Conservation (phyloP, 2,329 filamentous ascomycete species). For the Paecilomyces niveus region DNA sequence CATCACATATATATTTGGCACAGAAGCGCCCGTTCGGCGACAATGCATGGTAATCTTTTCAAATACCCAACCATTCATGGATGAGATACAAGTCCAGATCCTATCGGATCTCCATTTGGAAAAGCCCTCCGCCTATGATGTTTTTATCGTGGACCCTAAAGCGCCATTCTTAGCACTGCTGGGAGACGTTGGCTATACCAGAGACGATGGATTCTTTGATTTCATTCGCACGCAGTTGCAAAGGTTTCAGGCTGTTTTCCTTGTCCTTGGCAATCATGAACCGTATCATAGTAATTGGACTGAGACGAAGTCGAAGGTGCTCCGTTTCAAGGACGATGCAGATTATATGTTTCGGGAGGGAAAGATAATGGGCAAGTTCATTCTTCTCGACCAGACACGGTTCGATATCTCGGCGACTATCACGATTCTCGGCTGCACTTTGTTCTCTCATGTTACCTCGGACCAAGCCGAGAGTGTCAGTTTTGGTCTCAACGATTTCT, state of each 20-base stretch:
- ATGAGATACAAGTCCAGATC: constrained; percentile 31
- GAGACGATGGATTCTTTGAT: constrained; percentile 36
- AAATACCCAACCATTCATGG: constrained; percentile 1
- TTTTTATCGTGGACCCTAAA: constrained; percentile 41
- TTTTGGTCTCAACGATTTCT: constrained; percentile 47
- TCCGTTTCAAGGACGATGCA: constrained; percentile 17
- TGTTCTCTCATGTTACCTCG: constrained; percentile 44
- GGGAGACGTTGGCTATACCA: constrained; percentile 49
- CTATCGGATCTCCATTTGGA: constrained; percentile 56
- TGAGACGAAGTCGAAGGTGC: constrained; percentile 14
- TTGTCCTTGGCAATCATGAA: constrained; percentile 54
- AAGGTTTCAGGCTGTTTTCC: constrained; percentile 45
- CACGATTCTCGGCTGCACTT: constrained; percentile 41
- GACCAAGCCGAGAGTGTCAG: constrained; percentile 32
- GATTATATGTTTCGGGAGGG: constrained; percentile 5
- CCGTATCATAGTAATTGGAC: constrained; percentile 35
- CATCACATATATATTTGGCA: no score
- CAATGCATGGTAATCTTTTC: no score
- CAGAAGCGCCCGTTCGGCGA: no score
- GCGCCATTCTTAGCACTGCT: constrained; percentile 50
- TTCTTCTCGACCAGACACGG: constrained; percentile 35
- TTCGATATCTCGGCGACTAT: constrained; percentile 30
- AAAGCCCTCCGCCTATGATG: constrained; percentile 41
- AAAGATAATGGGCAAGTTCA: constrained; percentile 23
- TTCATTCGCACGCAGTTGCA: constrained; percentile 46